Conservation (phyloP, 352 stramenopile genomes). For the Elongisporangium prolatum region DNA sequence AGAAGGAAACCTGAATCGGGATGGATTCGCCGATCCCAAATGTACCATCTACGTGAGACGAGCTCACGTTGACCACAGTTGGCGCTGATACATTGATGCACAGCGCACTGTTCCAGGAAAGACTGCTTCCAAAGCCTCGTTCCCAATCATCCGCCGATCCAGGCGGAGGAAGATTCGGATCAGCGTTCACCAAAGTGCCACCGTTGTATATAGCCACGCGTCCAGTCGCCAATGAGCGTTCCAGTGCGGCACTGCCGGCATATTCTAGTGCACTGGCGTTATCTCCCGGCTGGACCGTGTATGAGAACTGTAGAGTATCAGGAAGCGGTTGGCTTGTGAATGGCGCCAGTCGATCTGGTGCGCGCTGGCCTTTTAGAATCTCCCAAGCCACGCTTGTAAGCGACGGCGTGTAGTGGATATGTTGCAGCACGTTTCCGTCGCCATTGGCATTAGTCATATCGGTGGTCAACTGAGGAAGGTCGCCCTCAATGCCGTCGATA, state of each 20-base stretch:
- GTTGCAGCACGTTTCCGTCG: constrained; percentile 30
- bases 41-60: constrained; percentile 48
- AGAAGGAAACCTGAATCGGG: constrained; percentile 71
- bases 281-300: constrained; percentile 58
- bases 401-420: constrained; percentile 36
- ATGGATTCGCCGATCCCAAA: constrained; percentile 75
- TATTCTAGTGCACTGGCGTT: constrained; percentile 63
- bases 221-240: constrained; percentile 24
- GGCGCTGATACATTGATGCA: constrained; percentile 50
- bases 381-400: constrained; percentile 55
- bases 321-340: constrained; percentile 26
- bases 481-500: constrained; percentile 48
- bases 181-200: constrained; percentile 15
- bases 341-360: constrained; percentile 28
- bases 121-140: constrained; percentile 47
- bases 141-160: constrained; percentile 53
- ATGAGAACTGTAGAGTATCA: constrained; percentile 53
- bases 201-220: constrained; percentile 36
- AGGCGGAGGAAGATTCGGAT: constrained; percentile 48
- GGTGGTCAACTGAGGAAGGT: constrained; percentile 55
- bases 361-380: constrained; percentile 47
- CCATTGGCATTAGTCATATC: constrained; percentile 42
- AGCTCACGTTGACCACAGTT: constrained; percentile 43
- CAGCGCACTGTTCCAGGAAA: constrained; percentile 43
- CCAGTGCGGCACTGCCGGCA: constrained; percentile 47